phyloP scores from a whole-genome alignment of 495 filamentous ascomycete genomes.

The Gamarada debralockiae region DNA sequence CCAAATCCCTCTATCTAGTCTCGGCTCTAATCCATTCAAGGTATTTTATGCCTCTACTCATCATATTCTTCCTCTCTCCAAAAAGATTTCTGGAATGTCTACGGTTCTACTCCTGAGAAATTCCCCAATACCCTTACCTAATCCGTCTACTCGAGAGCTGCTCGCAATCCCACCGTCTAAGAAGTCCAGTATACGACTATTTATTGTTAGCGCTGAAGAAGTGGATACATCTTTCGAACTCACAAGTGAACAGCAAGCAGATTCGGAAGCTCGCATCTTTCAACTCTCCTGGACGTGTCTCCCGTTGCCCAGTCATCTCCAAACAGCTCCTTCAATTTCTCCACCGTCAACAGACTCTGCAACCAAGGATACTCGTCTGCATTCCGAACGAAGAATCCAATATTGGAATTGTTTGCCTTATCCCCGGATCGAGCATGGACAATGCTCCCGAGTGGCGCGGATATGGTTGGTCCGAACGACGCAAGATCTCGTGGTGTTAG shows the following conservation, averaged over 20 bases:
- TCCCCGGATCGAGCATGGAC: conserved; percentile 32
- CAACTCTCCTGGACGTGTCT: conserved; percentile 37
- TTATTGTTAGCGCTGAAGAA: conserved; percentile 43
- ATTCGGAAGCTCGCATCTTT: conserved; percentile 40
- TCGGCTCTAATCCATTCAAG: too few relatives aligned
- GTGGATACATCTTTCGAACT: conserved; percentile 52
- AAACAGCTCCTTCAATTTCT: conserved; percentile 28
- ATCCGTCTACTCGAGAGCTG: conserved; percentile 42
- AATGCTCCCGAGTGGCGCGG: conserved; percentile 23
- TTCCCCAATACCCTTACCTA: conserved; percentile 56
- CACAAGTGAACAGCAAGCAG: conserved; percentile 40
- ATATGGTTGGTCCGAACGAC: neutral
- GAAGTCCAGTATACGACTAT: conserved; percentile 51
- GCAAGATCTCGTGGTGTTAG: neutral
- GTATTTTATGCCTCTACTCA: too few relatives aligned
- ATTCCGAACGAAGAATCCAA: conserved; percentile 30
- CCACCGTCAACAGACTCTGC: conserved; percentile 24
- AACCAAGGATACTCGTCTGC: conserved; percentile 32
- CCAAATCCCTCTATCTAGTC: too few relatives aligned
- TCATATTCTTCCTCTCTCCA: too few relatives aligned
- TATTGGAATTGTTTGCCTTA: conserved; percentile 34
- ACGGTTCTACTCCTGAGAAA: conserved; percentile 44
- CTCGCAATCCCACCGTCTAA: conserved; percentile 49
- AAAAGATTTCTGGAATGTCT: conserved; percentile 40
- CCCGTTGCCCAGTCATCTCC: conserved; percentile 29